Evolutionary conservation across 2,329 filamentous ascomycete genomes (phyloP).

Genomic region (Aspergillus niger): DNA sequence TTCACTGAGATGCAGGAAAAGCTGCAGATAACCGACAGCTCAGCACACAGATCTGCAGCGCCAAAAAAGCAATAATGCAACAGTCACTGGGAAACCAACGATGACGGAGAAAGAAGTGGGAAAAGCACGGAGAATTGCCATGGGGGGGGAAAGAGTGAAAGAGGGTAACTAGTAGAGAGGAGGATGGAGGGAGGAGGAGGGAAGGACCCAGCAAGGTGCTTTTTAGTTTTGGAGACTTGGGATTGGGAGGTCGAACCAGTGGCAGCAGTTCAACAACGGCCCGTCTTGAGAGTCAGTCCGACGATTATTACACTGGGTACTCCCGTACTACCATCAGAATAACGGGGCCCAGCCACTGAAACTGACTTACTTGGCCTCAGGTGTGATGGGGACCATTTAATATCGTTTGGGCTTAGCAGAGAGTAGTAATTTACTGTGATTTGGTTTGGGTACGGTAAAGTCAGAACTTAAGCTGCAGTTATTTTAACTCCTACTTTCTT

Average conservation of each 20-base stretch:
- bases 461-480: too few species aligned
- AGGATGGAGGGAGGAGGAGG: not conserved
- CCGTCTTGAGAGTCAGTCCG: constrained; percentile 4
- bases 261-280: constrained; percentile 11
- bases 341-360: not conserved
- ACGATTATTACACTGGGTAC: not conserved
- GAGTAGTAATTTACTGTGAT: not conserved
- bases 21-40: constrained; percentile 27
- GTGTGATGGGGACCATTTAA: not conserved
- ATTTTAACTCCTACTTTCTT: too few species aligned
- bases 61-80: constrained; percentile 14
- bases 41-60: constrained; percentile 25
- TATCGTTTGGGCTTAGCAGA: not conserved
- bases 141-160: not conserved
- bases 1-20: constrained; percentile 15
- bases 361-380: not conserved
- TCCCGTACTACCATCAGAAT: not conserved
- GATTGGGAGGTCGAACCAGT: constrained; percentile 23
- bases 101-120: constrained; percentile 7
- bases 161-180: not conserved
- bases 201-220: constrained; percentile 1
- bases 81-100: constrained; percentile 5
- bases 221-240: constrained; percentile 7
- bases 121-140: constrained; percentile 1
- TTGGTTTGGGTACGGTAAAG: not conserved